Evolutionary conservation across 495 filamentous ascomycete species (phyloP), one percentile per base, ranked within the genome.

Genomic region (Aspergillus biplanus): DNA sequence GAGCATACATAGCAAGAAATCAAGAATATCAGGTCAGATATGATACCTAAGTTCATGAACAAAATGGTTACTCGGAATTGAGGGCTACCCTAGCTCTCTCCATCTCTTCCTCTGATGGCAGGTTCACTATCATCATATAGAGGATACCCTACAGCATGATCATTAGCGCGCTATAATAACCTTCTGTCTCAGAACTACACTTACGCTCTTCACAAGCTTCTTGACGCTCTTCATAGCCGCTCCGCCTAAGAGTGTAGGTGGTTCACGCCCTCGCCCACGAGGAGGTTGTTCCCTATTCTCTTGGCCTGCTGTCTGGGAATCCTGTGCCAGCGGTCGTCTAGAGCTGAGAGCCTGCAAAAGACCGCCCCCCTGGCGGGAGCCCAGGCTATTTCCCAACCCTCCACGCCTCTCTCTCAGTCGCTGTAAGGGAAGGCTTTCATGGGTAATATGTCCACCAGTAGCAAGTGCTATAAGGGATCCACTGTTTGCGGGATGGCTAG

Each of bases 41-140:
- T 27, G 21, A 27, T 27, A 27, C 21, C 21, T 27, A 27, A 39
- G 3, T 4, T 3, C 37, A 39, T 13, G 37, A 13, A 39, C 37
- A 39, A 39, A 13, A 1, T 27, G 37, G 11, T 48, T 16, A n/a
- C 46, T 44, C 8, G 39, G 46, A 48, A 48, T 63, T 3, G 12
- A 48, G 46, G 1, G 46, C n/a, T 48, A n/a, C 66, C 7, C 66
- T 56, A 1, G 72, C 74, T 31, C 65, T 63, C 16, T 59, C 66
- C 65, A 83, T 68, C 61, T 84, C 78, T 32, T 77, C 77, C 15
- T 79, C 72, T 3, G 75, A 72, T 7, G 83, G 83, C 67, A 83
- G 70, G 65, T 85, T 83, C 12, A 83, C 80, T 64, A 85, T 75
- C 69, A 82, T 79, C 49, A 85, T 60, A 68, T 84, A 85, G 21